These are phyloP conservation scores for Rhizophora apiculata DNA, from an alignment of 345 rosid species.

Conservation along the genomic window DNA sequence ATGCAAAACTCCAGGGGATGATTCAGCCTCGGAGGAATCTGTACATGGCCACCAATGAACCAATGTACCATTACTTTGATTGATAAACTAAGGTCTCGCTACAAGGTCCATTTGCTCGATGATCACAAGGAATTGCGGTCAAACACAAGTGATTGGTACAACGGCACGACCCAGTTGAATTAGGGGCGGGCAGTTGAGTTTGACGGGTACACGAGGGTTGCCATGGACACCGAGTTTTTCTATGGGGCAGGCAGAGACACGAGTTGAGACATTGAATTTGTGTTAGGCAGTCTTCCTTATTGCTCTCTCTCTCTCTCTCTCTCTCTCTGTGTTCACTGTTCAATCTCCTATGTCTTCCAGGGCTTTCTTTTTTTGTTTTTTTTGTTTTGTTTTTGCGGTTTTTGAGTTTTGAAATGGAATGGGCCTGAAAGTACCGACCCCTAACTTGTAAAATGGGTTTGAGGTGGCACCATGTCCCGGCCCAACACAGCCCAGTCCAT, in stretches of 20 bases:
- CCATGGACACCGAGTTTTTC: constrained; percentile 92
- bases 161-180: constrained; percentile 60
- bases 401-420: no score
- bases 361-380: no score
- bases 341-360: no score
- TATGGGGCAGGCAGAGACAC: constrained; percentile 65
- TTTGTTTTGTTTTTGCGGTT: no score
- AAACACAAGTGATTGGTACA: constrained; percentile 78
- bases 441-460: no score
- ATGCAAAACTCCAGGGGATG: constrained; percentile 59
- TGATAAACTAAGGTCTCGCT: constrained; percentile 80
- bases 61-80: constrained; percentile 81
- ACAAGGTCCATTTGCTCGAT: constrained; percentile 78
- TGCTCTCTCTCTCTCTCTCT: no score
- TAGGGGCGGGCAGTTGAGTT: constrained; percentile 69
- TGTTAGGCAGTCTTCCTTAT: no score
- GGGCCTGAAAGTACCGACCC: no score
- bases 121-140: constrained; percentile 81
- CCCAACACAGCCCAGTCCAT: no score
- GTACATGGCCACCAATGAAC: constrained; percentile 80
- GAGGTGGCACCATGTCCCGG: no score
- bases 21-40: constrained; percentile 74
- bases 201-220: constrained; percentile 94
- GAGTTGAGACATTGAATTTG: constrained; percentile 62
- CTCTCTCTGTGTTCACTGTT: no score